A percentile compares a stretch with the other conserved stretches of the same genome.
phyloP scores from a whole-genome alignment of 2,329 filamentous ascomycete genomes.

The Monosporascus cannonballus region DNA sequence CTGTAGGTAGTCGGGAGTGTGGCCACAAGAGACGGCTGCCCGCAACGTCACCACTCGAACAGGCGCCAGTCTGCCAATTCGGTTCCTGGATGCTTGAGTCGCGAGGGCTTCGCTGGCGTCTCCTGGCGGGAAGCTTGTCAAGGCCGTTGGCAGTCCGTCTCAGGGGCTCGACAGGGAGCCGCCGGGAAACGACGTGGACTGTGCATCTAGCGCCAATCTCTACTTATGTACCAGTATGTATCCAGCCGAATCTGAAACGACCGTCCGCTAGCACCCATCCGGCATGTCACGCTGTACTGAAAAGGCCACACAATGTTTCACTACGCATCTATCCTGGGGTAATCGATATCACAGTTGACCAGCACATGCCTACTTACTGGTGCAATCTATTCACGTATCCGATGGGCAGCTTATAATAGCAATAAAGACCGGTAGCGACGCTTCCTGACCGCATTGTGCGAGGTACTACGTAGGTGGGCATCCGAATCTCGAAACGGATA shows the following conservation, averaged over 20 bases:
- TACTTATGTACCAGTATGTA: neutral
- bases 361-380: no score
- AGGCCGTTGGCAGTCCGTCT: neutral
- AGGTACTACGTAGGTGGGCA: neutral
- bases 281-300: neutral
- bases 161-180: neutral
- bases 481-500: neutral
- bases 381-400: no score
- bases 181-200: neutral
- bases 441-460: neutral
- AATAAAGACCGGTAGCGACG: neutral
- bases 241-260: neutral
- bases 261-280: neutral
- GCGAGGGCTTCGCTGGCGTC: neutral
- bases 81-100: neutral
- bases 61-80: neutral
- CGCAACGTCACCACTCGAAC: neutral
- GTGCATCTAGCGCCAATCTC: neutral
- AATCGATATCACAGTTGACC: no score
- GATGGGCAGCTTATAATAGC: no score
- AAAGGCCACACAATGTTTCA: no score
- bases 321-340: no score
- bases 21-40: no score
- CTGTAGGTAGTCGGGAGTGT: neutral
- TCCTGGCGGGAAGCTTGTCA: neutral